Percentiles rank a stretch among this genome's conserved stretches.
These are phyloP conservation scores for Penicillium sp. DNA, from an alignment of 2,329 filamentous ascomycete genomes.

Conservation along the genomic window DNA sequence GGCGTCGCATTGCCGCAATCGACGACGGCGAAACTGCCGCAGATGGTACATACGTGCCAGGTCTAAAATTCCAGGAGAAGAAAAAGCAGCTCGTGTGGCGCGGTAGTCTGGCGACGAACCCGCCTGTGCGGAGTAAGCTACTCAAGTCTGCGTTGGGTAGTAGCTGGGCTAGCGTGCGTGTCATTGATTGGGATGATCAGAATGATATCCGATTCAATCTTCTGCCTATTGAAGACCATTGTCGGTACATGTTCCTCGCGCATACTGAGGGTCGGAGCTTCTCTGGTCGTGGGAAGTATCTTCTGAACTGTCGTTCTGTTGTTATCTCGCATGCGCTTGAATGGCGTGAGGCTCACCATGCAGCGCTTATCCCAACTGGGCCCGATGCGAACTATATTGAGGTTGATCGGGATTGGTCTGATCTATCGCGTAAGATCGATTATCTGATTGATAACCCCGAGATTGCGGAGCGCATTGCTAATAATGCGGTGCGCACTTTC, in stretches of 20 bases:
- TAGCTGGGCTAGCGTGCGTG: slow-evolving; percentile 50
- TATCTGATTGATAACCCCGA: slow-evolving; percentile 46
- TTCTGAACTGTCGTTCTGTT: slow-evolving; percentile 54
- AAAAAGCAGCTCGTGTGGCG: slow-evolving; percentile 52
- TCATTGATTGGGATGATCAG: slow-evolving; percentile 44
- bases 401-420: slow-evolving; percentile 56
- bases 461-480: slow-evolving; percentile 51
- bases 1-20: slow-evolving; percentile 38
- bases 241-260: slow-evolving; percentile 55
- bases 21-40: slow-evolving; percentile 32
- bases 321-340: slow-evolving; percentile 50
- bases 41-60: slow-evolving; percentile 19
- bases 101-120: slow-evolving; percentile 44
- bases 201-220: slow-evolving; percentile 44
- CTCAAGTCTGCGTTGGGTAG: slow-evolving; percentile 41
- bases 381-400: slow-evolving; percentile 53
- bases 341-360: slow-evolving; percentile 53
- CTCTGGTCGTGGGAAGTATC: slow-evolving; percentile 55
- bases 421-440: slow-evolving; percentile 50
- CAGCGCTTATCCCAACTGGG: slow-evolving; percentile 46
- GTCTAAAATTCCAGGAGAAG: slow-evolving; percentile 39
- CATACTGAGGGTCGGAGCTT: slow-evolving; percentile 57
- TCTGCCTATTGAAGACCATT: slow-evolving; percentile 54
- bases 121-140: slow-evolving; percentile 41
- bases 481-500: slow-evolving; percentile 50